Evolutionary conservation across 2,329 filamentous ascomycete species (phyloP).

Genomic region (Pseudogymnoascus verrucosus): DNA sequence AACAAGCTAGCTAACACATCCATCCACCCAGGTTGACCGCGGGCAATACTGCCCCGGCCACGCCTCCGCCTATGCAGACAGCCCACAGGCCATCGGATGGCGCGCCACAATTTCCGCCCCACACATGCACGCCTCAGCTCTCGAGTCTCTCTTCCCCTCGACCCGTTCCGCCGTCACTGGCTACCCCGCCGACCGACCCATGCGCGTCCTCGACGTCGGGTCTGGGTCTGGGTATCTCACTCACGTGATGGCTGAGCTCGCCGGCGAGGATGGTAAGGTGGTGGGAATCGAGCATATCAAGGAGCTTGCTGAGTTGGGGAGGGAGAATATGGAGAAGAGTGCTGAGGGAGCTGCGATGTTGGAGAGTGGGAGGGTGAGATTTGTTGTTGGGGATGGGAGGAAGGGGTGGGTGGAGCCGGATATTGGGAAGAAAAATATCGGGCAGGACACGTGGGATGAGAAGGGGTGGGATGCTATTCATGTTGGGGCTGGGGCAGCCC

Average conservation of each 20-base stretch:
- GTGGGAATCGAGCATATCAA: conserved; percentile 70
- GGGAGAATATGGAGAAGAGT: conserved; percentile 58
- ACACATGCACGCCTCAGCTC: conserved; percentile 63
- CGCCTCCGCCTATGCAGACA: conserved; percentile 63
- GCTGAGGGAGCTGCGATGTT: conserved; percentile 52
- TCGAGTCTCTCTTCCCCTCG: conserved; percentile 51
- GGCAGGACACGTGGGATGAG: conserved; percentile 36
- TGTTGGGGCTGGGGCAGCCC: conserved; percentile 76
- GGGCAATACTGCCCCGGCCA: conserved; percentile 71
- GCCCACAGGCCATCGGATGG: conserved; percentile 60
- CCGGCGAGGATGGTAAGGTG: conserved; percentile 36
- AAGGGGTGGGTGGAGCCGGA: conserved; percentile 48
- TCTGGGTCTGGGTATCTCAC: conserved; percentile 78
- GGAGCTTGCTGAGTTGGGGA: conserved; percentile 53
- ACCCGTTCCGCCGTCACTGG: conserved; percentile 10
- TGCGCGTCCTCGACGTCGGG: conserved; percentile 63
- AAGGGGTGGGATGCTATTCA: conserved; percentile 85
- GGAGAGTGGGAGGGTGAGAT: conserved; percentile 55
- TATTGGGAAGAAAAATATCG: conserved; percentile 28
- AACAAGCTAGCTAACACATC: conserved; percentile 8
- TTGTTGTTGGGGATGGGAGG: conserved; percentile 68
- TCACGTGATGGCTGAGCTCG: conserved; percentile 67
- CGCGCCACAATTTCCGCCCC: conserved; percentile 63
- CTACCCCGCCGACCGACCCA: conserved; percentile 21
- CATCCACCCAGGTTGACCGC: conserved; percentile 63